phyloP scores from a whole-genome alignment of 1,284 basidiomycete species.

The Phellopilus nigrolimitatus region DNA sequence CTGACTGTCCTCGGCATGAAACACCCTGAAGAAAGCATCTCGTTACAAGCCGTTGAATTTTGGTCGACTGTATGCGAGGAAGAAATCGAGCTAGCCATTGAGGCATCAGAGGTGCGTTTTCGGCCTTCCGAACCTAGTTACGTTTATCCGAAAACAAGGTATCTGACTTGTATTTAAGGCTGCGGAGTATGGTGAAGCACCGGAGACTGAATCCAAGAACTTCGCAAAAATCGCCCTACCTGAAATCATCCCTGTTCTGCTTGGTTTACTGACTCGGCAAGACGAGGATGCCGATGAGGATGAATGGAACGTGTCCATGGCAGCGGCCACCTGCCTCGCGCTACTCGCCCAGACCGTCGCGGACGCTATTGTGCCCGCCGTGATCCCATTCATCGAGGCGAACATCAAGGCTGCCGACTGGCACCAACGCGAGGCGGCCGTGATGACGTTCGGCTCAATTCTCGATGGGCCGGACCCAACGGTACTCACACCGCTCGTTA shows the following conservation, averaged over 20 bases:
- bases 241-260: constrained; percentile 91
- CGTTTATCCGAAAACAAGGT: constrained; percentile 18
- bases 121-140: too few relatives aligned
- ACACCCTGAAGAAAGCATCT: constrained; percentile 86
- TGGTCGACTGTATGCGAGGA: constrained; percentile 99
- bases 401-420: constrained; percentile 93
- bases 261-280: constrained; percentile 86
- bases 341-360: constrained; percentile 89
- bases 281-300: constrained; percentile 98
- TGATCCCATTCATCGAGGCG: constrained; percentile 97
- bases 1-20: constrained; percentile 99
- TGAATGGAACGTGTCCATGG: constrained; percentile 99
- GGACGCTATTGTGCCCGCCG: constrained; percentile 86
- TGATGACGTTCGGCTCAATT: constrained; percentile 98
- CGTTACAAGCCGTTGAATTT: constrained; percentile 97
- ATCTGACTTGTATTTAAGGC: constrained; percentile 48
- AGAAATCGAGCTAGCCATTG: constrained; percentile 90
- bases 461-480: constrained; percentile 91
- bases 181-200: constrained; percentile 85
- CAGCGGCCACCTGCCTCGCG: constrained; percentile 89
- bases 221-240: constrained; percentile 94
- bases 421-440: constrained; percentile 93
- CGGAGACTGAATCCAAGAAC: constrained; percentile 82
- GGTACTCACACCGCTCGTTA: constrained; percentile 86
- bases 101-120: constrained; percentile 77